Conservation (phyloP, 768 basidiomycete species). For the Lentinus tigrinus region DNA sequence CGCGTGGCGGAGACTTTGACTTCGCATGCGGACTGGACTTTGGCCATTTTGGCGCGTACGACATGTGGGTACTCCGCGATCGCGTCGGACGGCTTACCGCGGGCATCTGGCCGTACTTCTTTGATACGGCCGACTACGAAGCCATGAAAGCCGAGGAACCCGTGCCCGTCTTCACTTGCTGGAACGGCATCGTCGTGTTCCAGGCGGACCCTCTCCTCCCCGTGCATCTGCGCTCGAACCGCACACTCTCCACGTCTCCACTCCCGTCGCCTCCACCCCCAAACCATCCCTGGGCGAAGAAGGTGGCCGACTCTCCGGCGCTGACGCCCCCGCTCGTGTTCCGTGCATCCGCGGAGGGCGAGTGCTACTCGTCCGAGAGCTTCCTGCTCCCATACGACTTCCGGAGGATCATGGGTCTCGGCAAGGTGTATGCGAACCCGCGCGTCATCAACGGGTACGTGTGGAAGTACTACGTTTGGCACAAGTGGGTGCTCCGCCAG, state of each 20-base stretch:
- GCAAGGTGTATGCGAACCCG: conserved; percentile 38
- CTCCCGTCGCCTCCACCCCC: conserved; percentile 28
- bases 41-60: conserved; percentile 32
- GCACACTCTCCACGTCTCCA: conserved; percentile 34
- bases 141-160: conserved; percentile 39
- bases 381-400: conserved; percentile 44
- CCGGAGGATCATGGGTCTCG: conserved; percentile 37
- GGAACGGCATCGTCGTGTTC: conserved; percentile 46
- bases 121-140: conserved; percentile 35
- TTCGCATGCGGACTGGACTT: conserved; percentile 45
- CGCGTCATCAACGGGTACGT: conserved; percentile 38
- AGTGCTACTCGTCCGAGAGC: conserved; percentile 40
- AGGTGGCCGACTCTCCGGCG: conserved; percentile 25
- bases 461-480: conserved; percentile 30
- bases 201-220: conserved; percentile 41
- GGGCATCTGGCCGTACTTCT: conserved; percentile 41
- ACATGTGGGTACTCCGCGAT: conserved; percentile 40
- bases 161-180: conserved; percentile 44
- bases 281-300: conserved; percentile 28
- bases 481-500: conserved; percentile 35
- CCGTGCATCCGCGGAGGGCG: conserved; percentile 27
- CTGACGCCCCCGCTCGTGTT: conserved; percentile 33
- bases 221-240: conserved; percentile 35
- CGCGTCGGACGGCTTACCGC: conserved; percentile 32
- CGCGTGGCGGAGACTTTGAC: conserved; percentile 39